phyloP scores from a whole-genome alignment of 1,284 basidiomycete species.

The Sporisorium iseilematis-ciliati region DNA sequence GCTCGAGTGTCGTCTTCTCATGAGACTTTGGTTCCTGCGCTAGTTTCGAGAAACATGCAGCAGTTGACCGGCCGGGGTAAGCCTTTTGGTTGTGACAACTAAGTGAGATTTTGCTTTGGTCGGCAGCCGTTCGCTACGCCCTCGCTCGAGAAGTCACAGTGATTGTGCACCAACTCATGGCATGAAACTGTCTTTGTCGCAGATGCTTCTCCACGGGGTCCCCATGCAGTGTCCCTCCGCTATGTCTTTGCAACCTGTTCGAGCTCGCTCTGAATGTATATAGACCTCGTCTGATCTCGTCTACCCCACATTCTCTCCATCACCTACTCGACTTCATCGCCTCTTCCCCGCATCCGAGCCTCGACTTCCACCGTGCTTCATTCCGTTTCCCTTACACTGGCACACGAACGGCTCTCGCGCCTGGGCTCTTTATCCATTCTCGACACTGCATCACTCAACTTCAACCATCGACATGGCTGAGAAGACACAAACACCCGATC shows the following conservation, averaged over 20 bases:
- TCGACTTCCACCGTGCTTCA: not conserved
- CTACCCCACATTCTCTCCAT: slow-evolving; percentile 22
- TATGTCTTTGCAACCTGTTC: not conserved
- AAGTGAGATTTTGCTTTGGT: not conserved
- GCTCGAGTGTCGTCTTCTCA: not conserved
- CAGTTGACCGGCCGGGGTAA: slow-evolving; percentile 1
- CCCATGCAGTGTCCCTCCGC: slow-evolving; percentile 7
- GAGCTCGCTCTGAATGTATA: slow-evolving; percentile 14
- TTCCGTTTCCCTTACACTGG: not conserved
- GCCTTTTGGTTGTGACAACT: not conserved
- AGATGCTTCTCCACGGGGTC: slow-evolving; percentile 15
- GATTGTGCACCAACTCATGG: not conserved
- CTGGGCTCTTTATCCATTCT: not conserved
- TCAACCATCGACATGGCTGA: slow-evolving; percentile 33
- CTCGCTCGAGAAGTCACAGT: not conserved
- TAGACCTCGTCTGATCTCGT: slow-evolving; percentile 13
- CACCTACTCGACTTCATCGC: slow-evolving; percentile 6
- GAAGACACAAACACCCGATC: slow-evolving; percentile 29
- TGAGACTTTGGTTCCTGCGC: not conserved
- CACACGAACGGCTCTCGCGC: not conserved
- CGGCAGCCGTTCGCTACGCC: not conserved
- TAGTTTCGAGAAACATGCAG: not conserved
- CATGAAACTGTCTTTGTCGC: slow-evolving; percentile 3
- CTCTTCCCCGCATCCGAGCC: slow-evolving; percentile 4
- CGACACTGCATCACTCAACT: not conserved